These are phyloP conservation scores for Agrocybe praecox DNA, from an alignment of 768 basidiomycete genomes.

Conservation along the genomic window DNA sequence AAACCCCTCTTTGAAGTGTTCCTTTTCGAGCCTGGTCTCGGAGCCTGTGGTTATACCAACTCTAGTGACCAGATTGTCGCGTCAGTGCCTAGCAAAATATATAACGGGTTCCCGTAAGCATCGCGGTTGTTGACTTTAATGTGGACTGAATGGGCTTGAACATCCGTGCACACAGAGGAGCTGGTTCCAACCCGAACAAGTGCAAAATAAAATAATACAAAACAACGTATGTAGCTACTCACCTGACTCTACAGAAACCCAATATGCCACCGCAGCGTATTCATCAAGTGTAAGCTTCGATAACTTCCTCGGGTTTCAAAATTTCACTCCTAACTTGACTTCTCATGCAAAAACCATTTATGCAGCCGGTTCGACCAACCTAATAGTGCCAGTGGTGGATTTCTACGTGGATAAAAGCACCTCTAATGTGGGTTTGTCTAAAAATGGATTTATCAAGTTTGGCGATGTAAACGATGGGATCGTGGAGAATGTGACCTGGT, in stretches of 20 bases:
- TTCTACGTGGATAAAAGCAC: conserved; percentile 19
- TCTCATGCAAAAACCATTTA: not conserved
- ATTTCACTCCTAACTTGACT: too few species aligned
- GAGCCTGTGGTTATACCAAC: conserved; percentile 42
- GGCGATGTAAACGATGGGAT: conserved; percentile 27
- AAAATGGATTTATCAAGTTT: conserved; percentile 27
- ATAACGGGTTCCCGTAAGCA: conserved; percentile 35
- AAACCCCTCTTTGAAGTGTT: conserved; percentile 23
- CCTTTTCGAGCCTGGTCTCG: conserved; percentile 34
- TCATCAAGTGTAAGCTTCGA: conserved; percentile 25
- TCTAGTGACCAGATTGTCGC: conserved; percentile 32
- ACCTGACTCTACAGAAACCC: conserved; percentile 26
- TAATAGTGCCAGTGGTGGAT: conserved; percentile 32
- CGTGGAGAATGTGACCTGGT: conserved; percentile 30
- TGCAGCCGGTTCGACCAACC: conserved; percentile 22
- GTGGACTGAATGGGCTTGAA: not conserved
- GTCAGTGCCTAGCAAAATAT: conserved; percentile 34
- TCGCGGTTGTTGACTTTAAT: not conserved
- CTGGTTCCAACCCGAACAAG: conserved; percentile 29
- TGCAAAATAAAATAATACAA: too few species aligned
- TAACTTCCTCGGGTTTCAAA: too few species aligned
- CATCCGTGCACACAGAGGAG: conserved; percentile 15
- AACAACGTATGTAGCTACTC: not conserved
- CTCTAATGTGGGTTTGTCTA: conserved; percentile 30
- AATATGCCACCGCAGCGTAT: conserved; percentile 27